Evolutionary conservation across 2,329 filamentous ascomycete species (phyloP).

Genomic region (Nakataea oryzae): DNA sequence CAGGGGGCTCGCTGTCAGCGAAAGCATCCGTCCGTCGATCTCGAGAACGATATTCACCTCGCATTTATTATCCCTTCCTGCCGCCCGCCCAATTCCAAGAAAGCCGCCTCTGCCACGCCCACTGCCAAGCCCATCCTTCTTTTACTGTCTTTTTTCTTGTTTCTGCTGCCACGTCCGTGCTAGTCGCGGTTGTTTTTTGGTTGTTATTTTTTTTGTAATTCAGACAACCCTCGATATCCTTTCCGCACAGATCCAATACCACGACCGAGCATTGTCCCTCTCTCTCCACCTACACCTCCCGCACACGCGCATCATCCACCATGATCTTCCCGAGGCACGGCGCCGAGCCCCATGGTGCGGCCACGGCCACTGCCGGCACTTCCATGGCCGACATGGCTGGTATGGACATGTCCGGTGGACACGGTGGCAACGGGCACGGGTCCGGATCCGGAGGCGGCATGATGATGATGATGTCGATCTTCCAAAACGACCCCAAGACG

Average conservation of each 20-base stretch:
- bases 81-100: background rate
- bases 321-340: conserved; percentile 6
- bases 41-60: background rate
- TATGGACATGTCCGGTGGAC: conserved; percentile 12
- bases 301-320: background rate
- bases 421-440: background rate
- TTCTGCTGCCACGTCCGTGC: background rate
- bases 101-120: background rate
- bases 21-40: background rate
- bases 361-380: background rate
- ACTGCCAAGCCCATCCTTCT: background rate
- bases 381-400: conserved; percentile 11
- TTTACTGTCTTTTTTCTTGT: background rate
- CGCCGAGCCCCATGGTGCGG: conserved; percentile 2
- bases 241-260: background rate
- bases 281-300: background rate
- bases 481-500: conserved; percentile 44
- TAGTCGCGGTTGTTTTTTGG: background rate
- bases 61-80: background rate
- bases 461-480: conserved; percentile 31
- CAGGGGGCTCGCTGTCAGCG: background rate
- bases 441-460: background rate
- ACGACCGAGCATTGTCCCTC: background rate
- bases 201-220: background rate
- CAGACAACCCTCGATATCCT: background rate